Percentiles rank a stretch among this genome's conserved stretches.
Evolutionary conservation across 1,284 basidiomycete species (phyloP).

Genomic region (Athelia sp.): DNA sequence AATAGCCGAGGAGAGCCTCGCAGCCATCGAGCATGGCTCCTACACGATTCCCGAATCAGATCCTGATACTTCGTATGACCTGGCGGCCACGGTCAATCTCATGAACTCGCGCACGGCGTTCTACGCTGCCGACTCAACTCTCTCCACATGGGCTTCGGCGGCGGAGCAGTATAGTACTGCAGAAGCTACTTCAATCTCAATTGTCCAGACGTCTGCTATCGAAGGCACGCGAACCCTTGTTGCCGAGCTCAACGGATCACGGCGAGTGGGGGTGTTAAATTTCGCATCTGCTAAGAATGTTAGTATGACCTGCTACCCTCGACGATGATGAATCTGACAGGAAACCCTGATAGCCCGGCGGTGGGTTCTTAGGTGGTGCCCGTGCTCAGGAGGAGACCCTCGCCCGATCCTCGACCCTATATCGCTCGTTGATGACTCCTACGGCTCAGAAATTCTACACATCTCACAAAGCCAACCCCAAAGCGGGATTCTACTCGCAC

Average conservation of each 20-base stretch:
- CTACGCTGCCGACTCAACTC: too few species aligned
- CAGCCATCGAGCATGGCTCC: conserved; percentile 24
- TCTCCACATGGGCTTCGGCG: too few species aligned
- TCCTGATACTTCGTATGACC: background rate
- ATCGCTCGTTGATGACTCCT: conserved; percentile 11
- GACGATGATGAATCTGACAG: too few species aligned
- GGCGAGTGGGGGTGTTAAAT: conserved; percentile 1
- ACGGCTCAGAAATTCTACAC: conserved; percentile 13
- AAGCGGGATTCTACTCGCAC: conserved; percentile 17
- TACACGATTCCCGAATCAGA: conserved; percentile 15
- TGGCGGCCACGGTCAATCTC: background rate
- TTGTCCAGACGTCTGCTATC: too few species aligned
- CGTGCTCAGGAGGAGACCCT: conserved; percentile 18
- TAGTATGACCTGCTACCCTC: too few species aligned
- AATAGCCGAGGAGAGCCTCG: conserved; percentile 27
- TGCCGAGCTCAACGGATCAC: background rate
- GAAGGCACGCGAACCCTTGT: too few species aligned
- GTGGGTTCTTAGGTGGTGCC: conserved; percentile 16
- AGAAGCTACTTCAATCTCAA: too few species aligned
- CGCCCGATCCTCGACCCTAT: conserved; percentile 16
- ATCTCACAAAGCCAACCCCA: conserved; percentile 13
- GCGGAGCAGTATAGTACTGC: too few species aligned
- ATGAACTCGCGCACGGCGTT: too few species aligned
- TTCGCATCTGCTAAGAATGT: conserved; percentile 3
- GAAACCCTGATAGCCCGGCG: too few species aligned